Conservation (phyloP, 805 yeast genomes). For the Candida silvicultrix region DNA sequence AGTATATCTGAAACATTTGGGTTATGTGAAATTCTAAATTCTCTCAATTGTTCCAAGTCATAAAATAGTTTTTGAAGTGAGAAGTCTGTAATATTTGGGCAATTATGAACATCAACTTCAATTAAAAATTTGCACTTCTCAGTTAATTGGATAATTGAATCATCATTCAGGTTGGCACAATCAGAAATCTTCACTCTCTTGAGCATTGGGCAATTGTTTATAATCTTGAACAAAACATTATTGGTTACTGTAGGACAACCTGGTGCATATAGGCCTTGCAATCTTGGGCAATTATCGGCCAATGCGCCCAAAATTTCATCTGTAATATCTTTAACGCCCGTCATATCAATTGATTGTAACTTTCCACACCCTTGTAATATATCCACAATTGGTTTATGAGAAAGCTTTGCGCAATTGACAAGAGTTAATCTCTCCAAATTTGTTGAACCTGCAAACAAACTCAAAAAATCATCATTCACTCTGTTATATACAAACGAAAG, state of each 20-base stretch:
- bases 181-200: constrained; percentile 80
- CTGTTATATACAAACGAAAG: constrained; percentile 64
- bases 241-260: constrained; percentile 72
- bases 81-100: constrained; percentile 66
- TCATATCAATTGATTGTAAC: constrained; percentile 80
- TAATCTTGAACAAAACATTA: constrained; percentile 50
- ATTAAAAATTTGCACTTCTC: constrained; percentile 73
- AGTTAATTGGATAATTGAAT: constrained; percentile 51
- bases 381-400: constrained; percentile 52
- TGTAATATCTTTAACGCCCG: constrained; percentile 64
- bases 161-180: constrained; percentile 60
- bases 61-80: constrained; percentile 51
- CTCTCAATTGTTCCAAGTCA: constrained; percentile 68
- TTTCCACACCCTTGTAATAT: constrained; percentile 60
- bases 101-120: constrained; percentile 83
- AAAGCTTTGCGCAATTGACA: constrained; percentile 66
- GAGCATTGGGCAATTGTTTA: constrained; percentile 61
- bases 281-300: constrained; percentile 62
- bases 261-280: constrained; percentile 89
- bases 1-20: constrained; percentile 62
- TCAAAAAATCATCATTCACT: constrained; percentile 59
- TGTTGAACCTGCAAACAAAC: constrained; percentile 57
- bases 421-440: constrained; percentile 82
- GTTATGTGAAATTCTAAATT: constrained; percentile 75
- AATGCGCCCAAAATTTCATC: constrained; percentile 67